Conservation (phyloP, 2,329 filamentous ascomycete genomes). For the Pyricularia grisea region DNA sequence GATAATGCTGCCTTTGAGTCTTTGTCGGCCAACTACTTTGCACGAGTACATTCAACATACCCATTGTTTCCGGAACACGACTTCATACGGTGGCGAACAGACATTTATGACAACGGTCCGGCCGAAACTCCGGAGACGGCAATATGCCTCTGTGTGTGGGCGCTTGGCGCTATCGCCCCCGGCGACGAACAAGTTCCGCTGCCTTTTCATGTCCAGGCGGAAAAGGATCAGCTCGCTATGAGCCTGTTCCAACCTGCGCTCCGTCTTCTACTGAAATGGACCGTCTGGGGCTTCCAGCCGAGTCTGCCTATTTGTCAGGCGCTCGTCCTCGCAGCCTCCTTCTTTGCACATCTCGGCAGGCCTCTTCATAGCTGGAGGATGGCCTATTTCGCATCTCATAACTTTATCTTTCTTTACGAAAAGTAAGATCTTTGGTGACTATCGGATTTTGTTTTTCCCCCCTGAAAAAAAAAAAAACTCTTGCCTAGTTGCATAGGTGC, state of each 20-base stretch:
- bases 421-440: slow-evolving; percentile 14
- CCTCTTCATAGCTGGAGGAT: slow-evolving; percentile 26
- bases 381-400: slow-evolving; percentile 20
- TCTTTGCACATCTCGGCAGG: slow-evolving; percentile 24
- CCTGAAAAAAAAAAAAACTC: background rate
- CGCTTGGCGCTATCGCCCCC: slow-evolving; percentile 6
- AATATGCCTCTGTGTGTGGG: slow-evolving; percentile 21
- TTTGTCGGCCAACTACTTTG: slow-evolving; percentile 23
- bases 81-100: slow-evolving; percentile 19
- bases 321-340: slow-evolving; percentile 25
- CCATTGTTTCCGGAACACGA: slow-evolving; percentile 21
- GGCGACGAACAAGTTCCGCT: background rate
- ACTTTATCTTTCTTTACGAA: slow-evolving; percentile 20
- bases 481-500: background rate
- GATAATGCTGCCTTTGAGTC: slow-evolving; percentile 15
- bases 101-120: slow-evolving; percentile 14
- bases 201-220: slow-evolving; percentile 9
- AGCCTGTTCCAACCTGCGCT: slow-evolving; percentile 24
- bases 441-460: background rate
- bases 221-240: slow-evolving; percentile 19
- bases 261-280: slow-evolving; percentile 21
- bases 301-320: slow-evolving; percentile 21
- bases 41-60: slow-evolving; percentile 22
- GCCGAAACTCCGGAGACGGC: slow-evolving; percentile 18
- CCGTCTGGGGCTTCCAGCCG: slow-evolving; percentile 23